These are phyloP conservation scores for Scedosporium minutisporum DNA, from an alignment of 2,329 filamentous ascomycete species.

Conservation along the genomic window DNA sequence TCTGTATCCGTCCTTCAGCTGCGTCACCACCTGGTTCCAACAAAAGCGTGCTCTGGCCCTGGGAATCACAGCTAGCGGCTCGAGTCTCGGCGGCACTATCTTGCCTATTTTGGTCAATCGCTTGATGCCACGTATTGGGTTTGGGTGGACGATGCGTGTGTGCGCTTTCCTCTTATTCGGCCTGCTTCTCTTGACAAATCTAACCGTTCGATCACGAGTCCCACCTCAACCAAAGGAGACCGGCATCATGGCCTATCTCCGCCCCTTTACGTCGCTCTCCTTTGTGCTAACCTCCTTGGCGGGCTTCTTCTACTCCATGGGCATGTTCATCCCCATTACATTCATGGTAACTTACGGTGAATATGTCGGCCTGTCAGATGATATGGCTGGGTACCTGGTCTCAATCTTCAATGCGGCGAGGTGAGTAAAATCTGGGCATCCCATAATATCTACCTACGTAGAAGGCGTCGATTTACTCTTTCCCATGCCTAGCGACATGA, in stretches of 20 bases:
- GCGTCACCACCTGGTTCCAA: conserved; percentile 24
- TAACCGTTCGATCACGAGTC: conserved; percentile 16
- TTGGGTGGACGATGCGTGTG: conserved; percentile 29
- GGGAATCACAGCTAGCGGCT: conserved; percentile 24
- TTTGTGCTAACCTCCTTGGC: conserved; percentile 18
- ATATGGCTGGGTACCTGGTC: conserved; percentile 14
- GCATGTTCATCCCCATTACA: conserved; percentile 23
- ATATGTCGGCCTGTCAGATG: conserved; percentile 11
- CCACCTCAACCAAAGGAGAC: conserved; percentile 14
- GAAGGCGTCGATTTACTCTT: no score
- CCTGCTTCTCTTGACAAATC: conserved; percentile 21
- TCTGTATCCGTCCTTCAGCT: conserved; percentile 14
- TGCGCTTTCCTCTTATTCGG: conserved; percentile 26
- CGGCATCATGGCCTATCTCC: conserved; percentile 17
- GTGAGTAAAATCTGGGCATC: conserved; percentile 1
- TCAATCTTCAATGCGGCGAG: conserved; percentile 17
- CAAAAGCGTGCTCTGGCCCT: conserved; percentile 24
- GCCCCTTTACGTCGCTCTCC: conserved; percentile 18
- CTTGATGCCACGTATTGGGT: conserved; percentile 25
- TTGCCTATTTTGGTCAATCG: conserved; percentile 29
- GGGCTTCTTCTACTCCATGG: conserved; percentile 20
- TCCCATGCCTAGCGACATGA: neutral
- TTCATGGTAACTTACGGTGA: conserved; percentile 16
- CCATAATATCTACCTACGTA: no score
- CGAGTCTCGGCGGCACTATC: conserved; percentile 27